Percentiles rank a stretch among this genome's conserved stretches.
Evolutionary conservation across 1,284 basidiomycete species (phyloP).

Genomic region (Sporisorium iseilematis-ciliati): DNA sequence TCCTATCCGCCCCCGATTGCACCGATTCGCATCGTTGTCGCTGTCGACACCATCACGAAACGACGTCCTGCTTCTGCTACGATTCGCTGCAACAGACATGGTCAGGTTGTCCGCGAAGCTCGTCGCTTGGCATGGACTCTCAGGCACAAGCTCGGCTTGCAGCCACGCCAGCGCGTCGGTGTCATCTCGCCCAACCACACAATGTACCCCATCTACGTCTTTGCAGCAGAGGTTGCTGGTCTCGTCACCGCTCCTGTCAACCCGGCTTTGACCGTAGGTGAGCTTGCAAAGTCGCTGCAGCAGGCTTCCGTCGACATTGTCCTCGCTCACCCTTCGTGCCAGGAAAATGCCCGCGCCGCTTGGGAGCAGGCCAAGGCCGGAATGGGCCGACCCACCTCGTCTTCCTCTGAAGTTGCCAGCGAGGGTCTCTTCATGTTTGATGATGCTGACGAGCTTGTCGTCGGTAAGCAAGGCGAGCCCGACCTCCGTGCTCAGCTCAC

Average conservation of each 20-base stretch:
- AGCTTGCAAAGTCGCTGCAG: slow-evolving; percentile 60
- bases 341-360: slow-evolving; percentile 50
- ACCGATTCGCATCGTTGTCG: background rate
- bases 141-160: slow-evolving; percentile 55
- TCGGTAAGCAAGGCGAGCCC: slow-evolving; percentile 42
- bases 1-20: background rate
- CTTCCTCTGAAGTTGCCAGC: slow-evolving; percentile 10
- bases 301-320: slow-evolving; percentile 56
- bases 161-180: slow-evolving; percentile 56
- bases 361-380: slow-evolving; percentile 48
- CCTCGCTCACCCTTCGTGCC: slow-evolving; percentile 53
- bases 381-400: slow-evolving; percentile 22
- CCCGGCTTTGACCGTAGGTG: slow-evolving; percentile 61
- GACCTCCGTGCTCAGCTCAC: slow-evolving; percentile 49
- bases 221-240: slow-evolving; percentile 56
- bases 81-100: slow-evolving; percentile 22
- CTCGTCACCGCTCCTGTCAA: slow-evolving; percentile 59
- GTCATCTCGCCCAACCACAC: slow-evolving; percentile 66
- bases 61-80: background rate
- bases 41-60: background rate
- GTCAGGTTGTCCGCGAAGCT: slow-evolving; percentile 45
- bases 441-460: slow-evolving; percentile 48
- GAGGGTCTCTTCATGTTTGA: slow-evolving; percentile 60
- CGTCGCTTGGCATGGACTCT: slow-evolving; percentile 55
- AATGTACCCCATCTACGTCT: slow-evolving; percentile 57